Evolutionary conservation across 176 grass and related monocot genomes (phyloP).

Genomic region (Microstegium vimineum): DNA sequence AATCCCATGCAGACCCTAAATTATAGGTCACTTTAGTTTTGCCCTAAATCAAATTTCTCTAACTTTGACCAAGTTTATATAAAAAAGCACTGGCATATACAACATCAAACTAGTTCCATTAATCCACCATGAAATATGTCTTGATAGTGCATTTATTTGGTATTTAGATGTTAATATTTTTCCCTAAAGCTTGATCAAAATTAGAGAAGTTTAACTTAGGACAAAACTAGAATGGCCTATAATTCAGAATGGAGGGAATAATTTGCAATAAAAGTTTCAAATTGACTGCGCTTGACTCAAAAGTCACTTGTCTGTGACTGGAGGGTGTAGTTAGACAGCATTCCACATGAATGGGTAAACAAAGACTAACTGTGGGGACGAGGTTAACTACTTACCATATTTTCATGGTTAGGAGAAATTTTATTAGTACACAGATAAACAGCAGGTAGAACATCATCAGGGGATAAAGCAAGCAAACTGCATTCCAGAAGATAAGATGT

Average conservation of each 20-base stretch:
- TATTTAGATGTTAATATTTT: too few relatives aligned
- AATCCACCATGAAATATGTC: too few relatives aligned
- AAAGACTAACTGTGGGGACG: neutral
- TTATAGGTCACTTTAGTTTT: too few relatives aligned
- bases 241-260: neutral
- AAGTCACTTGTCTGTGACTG: neutral
- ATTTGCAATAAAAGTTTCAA: neutral
- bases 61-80: too few relatives aligned
- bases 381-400: slow-evolving; percentile 52
- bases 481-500: slow-evolving; percentile 35
- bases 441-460: slow-evolving; percentile 88
- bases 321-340: neutral
- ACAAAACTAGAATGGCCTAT: too few relatives aligned
- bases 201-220: too few relatives aligned
- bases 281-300: neutral
- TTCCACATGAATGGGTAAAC: neutral
- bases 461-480: slow-evolving; percentile 94
- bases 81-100: too few relatives aligned
- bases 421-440: slow-evolving; percentile 92
- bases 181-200: too few relatives aligned
- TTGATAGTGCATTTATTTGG: too few relatives aligned
- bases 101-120: too few relatives aligned
- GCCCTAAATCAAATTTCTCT: too few relatives aligned
- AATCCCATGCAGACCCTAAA: too few relatives aligned
- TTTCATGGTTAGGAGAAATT: slow-evolving; percentile 93